These are phyloP conservation scores for Zymoseptoria pseudotritici DNA, from an alignment of 2,329 filamentous ascomycete genomes.

Conservation along the genomic window DNA sequence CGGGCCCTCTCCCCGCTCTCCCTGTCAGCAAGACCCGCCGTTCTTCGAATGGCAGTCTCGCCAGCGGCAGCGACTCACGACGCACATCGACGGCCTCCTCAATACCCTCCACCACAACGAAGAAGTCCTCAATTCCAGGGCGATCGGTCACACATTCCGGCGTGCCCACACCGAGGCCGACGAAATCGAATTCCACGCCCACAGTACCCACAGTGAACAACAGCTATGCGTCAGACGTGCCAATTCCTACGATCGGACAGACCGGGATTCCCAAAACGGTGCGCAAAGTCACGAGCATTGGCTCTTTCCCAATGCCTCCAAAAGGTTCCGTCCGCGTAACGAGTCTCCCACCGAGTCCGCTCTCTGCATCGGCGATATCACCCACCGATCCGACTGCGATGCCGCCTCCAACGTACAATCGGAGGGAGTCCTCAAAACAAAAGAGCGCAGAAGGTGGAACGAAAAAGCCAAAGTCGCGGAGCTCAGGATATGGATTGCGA, in stretches of 20 bases:
- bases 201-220: slow-evolving; percentile 46
- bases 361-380: slow-evolving; percentile 39
- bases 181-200: slow-evolving; percentile 45
- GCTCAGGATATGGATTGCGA: slow-evolving; percentile 42
- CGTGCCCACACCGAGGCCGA: slow-evolving; percentile 41
- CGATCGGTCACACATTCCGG: slow-evolving; percentile 42
- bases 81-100: slow-evolving; percentile 25
- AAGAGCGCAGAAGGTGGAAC: slow-evolving; percentile 23
- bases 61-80: slow-evolving; percentile 22
- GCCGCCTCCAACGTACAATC: slow-evolving; percentile 27
- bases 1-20: slow-evolving; percentile 64
- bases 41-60: slow-evolving; percentile 50
- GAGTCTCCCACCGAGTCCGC: slow-evolving; percentile 54
- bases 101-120: slow-evolving; percentile 30
- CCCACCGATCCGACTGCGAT: slow-evolving; percentile 25
- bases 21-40: slow-evolving; percentile 62
- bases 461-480: slow-evolving; percentile 25
- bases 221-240: slow-evolving; percentile 29
- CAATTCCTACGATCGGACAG: slow-evolving; percentile 3
- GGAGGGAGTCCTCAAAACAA: slow-evolving; percentile 26
- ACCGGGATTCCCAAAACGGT: slow-evolving; percentile 51
- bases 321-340: slow-evolving; percentile 51
- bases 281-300: slow-evolving; percentile 86
- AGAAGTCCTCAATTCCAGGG: slow-evolving; percentile 24
- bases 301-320: slow-evolving; percentile 85